Conservation (phyloP, 805 yeast genomes). For the Priceomyces castillae region DNA sequence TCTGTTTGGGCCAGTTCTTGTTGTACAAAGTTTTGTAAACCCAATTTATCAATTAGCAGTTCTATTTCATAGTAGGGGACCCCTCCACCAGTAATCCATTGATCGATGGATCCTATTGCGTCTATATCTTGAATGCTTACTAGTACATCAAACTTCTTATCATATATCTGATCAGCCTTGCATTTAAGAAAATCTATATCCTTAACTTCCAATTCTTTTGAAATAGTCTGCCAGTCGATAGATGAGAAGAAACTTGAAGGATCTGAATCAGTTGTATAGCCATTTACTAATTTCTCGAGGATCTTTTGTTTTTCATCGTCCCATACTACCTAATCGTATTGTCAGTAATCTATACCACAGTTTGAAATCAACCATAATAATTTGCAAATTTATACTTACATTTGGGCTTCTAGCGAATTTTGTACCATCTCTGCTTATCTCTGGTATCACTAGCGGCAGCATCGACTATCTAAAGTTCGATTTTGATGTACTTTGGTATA, state of each 20-base stretch:
- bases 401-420: neutral
- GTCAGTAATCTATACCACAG: constrained; percentile 1
- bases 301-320: constrained; percentile 13
- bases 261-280: constrained; percentile 8
- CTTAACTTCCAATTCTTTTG: constrained; percentile 10
- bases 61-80: constrained; percentile 11
- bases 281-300: constrained; percentile 12
- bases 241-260: constrained; percentile 13
- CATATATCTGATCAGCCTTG: constrained; percentile 23
- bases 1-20: neutral
- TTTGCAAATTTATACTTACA: neutral
- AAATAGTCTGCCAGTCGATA: constrained; percentile 19
- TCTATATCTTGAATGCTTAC: constrained; percentile 6
- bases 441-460: constrained; percentile 8
- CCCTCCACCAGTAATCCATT: constrained; percentile 7
- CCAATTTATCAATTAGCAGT: constrained; percentile 8
- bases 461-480: neutral
- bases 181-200: constrained; percentile 17
- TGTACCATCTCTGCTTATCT: constrained; percentile 1
- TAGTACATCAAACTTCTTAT: constrained; percentile 9
- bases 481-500: neutral
- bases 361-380: neutral
- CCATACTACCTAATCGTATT: constrained; percentile 14
- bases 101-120: constrained; percentile 2
- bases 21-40: constrained; percentile 6